A percentile compares a stretch with the other conserved stretches of the same genome.
Evolutionary conservation across 345 rosid species (phyloP).

Genomic region (Dipteronia sinensis): DNA sequence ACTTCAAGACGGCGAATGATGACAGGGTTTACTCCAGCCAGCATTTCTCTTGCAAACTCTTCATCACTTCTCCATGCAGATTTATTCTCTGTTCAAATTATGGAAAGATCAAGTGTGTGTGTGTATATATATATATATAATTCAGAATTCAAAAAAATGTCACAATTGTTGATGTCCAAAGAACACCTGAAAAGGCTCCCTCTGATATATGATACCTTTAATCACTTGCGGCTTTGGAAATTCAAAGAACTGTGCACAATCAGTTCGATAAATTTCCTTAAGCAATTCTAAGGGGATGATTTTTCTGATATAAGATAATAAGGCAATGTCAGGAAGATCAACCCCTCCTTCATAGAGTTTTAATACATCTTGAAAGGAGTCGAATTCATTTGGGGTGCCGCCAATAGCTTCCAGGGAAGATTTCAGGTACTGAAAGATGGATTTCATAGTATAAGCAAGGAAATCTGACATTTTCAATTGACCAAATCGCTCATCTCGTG

Average conservation of each 20-base stretch:
- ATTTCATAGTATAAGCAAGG: constrained; percentile 54
- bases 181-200: background rate
- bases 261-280: constrained; percentile 57
- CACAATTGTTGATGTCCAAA: too few relatives aligned
- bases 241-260: constrained; percentile 45
- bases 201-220: constrained; percentile 41
- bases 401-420: constrained; percentile 56
- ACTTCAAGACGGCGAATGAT: constrained; percentile 63
- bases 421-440: constrained; percentile 48
- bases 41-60: constrained; percentile 86
- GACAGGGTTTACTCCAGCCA: constrained; percentile 72
- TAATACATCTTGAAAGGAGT: constrained; percentile 53
- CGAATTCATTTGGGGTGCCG: constrained; percentile 56
- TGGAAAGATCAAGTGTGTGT: constrained; percentile 9
- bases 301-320: constrained; percentile 35
- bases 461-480: constrained; percentile 68
- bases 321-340: constrained; percentile 44
- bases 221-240: constrained; percentile 76
- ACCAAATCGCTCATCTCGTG: constrained; percentile 80
- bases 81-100: constrained; percentile 47
- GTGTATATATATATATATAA: too few relatives aligned
- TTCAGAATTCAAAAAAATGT: too few relatives aligned
- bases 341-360: constrained; percentile 58
- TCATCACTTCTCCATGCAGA: constrained; percentile 77
- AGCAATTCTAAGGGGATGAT: constrained; percentile 55